These are phyloP conservation scores for Stagonosporopsis chrysanthemi DNA, from an alignment of 2,329 filamentous ascomycete species.

Conservation along the genomic window DNA sequence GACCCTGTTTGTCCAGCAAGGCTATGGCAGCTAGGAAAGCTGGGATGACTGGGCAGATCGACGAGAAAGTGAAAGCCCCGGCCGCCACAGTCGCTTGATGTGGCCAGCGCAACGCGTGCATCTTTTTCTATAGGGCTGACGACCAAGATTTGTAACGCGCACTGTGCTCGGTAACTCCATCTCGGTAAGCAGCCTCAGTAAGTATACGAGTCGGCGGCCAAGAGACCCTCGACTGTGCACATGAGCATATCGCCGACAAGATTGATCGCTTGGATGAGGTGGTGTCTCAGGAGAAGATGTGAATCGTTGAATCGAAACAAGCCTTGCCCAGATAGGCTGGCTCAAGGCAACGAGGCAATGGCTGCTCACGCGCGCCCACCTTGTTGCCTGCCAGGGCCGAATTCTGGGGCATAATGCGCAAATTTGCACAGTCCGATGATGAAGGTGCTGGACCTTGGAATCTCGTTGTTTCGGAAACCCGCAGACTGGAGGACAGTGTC, in stretches of 20 bases:
- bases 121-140: not conserved
- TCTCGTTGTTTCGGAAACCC: not conserved
- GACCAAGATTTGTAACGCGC: constrained; percentile 2
- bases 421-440: not conserved
- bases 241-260: not conserved
- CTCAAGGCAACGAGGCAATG: constrained; percentile 20
- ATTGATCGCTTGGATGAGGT: constrained; percentile 4
- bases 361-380: constrained; percentile 11
- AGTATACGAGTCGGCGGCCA: not conserved
- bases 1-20: constrained; percentile 15
- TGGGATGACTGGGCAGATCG: constrained; percentile 16
- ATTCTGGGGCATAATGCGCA: not conserved
- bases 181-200: constrained; percentile 3
- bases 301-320: constrained; percentile 12
- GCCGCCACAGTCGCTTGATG: not conserved
- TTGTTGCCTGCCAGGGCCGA: constrained; percentile 6
- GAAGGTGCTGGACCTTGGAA: not conserved
- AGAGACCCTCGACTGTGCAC: not conserved
- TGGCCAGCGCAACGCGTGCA: not conserved
- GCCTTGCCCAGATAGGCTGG: constrained; percentile 8
- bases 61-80: not conserved
- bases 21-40: constrained; percentile 14
- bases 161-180: not conserved
- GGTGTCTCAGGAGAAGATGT: constrained; percentile 9
- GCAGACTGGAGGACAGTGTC: not conserved